A percentile compares a stretch with the other conserved stretches of the same genome.
These are phyloP conservation scores for Porcisia hertigi DNA, from an alignment of 208 protist genomes.

Conservation along the genomic window DNA sequence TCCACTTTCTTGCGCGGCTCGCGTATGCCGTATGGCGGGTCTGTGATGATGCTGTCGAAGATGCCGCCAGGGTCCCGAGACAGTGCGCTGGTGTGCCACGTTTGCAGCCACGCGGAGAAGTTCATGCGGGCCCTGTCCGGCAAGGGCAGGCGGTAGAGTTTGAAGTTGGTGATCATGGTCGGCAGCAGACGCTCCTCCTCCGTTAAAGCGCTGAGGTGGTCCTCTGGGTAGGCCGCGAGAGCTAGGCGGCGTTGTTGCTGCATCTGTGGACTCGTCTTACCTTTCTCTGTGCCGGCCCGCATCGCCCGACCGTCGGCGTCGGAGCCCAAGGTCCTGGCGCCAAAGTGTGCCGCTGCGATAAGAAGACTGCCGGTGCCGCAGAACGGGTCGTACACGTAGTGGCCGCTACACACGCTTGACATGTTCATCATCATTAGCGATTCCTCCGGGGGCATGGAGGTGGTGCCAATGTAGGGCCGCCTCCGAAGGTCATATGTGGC, in stretches of 20 bases:
- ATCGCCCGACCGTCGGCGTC: constrained; percentile 92
- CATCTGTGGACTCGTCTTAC: constrained; percentile 58
- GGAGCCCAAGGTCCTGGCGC: constrained; percentile 84
- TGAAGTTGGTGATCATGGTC: constrained; percentile 88
- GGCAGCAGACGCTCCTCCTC: constrained; percentile 48
- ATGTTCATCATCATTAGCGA: constrained; percentile 92
- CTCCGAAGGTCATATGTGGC: constrained; percentile 78
- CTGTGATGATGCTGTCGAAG: constrained; percentile 92
- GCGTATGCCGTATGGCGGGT: constrained; percentile 92
- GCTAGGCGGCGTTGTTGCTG: constrained; percentile 72
- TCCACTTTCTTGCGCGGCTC: constrained; percentile 67
- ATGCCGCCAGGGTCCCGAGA: constrained; percentile 30
- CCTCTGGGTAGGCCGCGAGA: constrained; percentile 32
- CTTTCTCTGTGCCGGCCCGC: constrained; percentile 62
- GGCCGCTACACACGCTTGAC: constrained; percentile 48
- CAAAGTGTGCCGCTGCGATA: constrained; percentile 82
- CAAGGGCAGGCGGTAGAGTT: constrained; percentile 70
- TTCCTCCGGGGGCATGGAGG: constrained; percentile 95
- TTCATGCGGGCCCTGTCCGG: constrained; percentile 85
- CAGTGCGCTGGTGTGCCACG: constrained; percentile 25
- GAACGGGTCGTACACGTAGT: constrained; percentile 93
- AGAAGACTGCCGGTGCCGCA: constrained; percentile 92
- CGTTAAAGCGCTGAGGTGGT: constrained; percentile 35
- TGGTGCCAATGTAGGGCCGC: constrained; percentile 95
- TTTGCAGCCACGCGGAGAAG: constrained; percentile 64